Evolutionary conservation across 1,139 yeast genomes (phyloP), one percentile per base, ranked within the genome.

Genomic region (Ogataea hybrid): DNA sequence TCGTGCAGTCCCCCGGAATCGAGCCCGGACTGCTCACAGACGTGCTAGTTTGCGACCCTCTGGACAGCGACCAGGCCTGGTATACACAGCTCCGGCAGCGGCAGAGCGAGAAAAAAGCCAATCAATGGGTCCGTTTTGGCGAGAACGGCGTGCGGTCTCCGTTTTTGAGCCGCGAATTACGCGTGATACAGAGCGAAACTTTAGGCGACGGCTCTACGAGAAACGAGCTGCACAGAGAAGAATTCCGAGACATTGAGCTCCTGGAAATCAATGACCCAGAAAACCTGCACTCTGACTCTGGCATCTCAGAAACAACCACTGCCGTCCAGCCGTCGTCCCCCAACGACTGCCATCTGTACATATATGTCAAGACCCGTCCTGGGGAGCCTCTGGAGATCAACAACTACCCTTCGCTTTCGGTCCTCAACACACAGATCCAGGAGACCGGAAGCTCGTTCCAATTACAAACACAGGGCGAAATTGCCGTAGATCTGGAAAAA

Each of bases 201-300:
- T 38, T 50, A 2, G 60, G 59, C 14, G 58, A 53, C 25, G 48
- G 48, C 14, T 31, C 47, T 5, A 32, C 48, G 5, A 46, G 44
- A 8, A 39, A 40, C 6, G 21, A 36, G 6, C 31, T 58, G 11
- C 43, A 51, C 6, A 47, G 56, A 37, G 52, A 49, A 1, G 14
- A 51, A n/a, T 59, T 61, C 39, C 58, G 61, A 43, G 51, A 59
- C 34, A 39, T 62, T 6, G 59, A 61, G 25, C 47, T 62, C 18
- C 30, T 58, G 17, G 64, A 61, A 34, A 50, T 62, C 15, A 32
- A 31, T 14, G 25, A 38, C 22, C 41, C 32, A 7, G 18, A 27
- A 21, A 8, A 11, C 8, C 17, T 38, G 23, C 32, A 28, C 6
- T 20, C 14, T 2, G 15, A 8, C 15, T 28, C 14, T 5, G 14